These are phyloP conservation scores for Naganishia friedmannii DNA, from an alignment of 768 basidiomycete genomes.

Conservation along the genomic window DNA sequence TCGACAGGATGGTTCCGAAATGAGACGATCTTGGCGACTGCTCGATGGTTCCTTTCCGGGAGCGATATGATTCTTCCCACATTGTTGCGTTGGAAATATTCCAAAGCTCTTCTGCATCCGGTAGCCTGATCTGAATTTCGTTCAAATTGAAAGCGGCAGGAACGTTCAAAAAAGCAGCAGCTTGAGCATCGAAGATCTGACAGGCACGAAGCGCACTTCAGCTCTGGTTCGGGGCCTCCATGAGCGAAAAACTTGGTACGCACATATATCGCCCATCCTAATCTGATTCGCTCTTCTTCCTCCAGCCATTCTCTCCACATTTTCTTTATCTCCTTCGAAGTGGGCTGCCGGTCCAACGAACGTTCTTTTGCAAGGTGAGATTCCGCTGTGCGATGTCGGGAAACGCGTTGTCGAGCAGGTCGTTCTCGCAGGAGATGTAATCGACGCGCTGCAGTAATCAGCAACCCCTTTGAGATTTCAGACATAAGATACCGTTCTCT, in stretches of 20 bases:
- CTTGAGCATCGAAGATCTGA: constrained; percentile 42
- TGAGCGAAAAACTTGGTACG: constrained; percentile 14
- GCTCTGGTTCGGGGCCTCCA: not conserved
- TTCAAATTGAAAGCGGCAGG: constrained; percentile 36
- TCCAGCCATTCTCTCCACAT: constrained; percentile 38
- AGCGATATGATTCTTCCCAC: constrained; percentile 34
- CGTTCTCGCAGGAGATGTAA: constrained; percentile 38
- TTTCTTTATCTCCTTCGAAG: constrained; percentile 8
- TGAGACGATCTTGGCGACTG: not conserved
- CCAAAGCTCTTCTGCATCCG: constrained; percentile 39
- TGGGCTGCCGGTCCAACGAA: too few relatives aligned
- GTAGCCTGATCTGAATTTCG: constrained; percentile 39
- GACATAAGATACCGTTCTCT: constrained; percentile 43
- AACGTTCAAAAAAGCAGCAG: constrained; percentile 35
- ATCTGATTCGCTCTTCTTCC: constrained; percentile 38
- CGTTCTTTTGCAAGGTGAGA: not conserved
- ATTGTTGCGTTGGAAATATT: constrained; percentile 35
- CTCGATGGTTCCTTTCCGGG: not conserved
- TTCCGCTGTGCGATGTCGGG: not conserved
- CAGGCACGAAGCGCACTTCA: not conserved
- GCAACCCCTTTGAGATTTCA: constrained; percentile 41
- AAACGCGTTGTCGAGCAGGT: not conserved
- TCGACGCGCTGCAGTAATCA: constrained; percentile 39
- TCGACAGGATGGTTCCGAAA: constrained; percentile 13
- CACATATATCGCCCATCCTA: constrained; percentile 47